Base-by-base conservation (phyloP, 805 yeast genomes). In the Lipomyces orientalis region DNA sequence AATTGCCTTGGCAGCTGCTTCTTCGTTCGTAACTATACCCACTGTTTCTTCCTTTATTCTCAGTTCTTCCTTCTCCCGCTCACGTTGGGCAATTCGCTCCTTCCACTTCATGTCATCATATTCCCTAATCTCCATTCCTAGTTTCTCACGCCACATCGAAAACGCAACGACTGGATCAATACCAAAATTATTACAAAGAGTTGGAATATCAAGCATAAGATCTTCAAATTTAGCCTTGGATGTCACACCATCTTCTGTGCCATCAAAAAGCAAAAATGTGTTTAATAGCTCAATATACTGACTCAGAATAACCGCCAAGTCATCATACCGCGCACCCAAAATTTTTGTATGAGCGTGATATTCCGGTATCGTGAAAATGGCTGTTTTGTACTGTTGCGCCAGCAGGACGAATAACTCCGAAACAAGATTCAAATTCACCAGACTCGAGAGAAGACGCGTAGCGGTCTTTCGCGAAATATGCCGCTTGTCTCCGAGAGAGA, bases 291-390 rank as follows among this genome's bases (percentile, higher is more conserved):
- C 87, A 35, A 84, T 81, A 71, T 85, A 88, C 29, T 90, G 86
- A 78, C 88, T 90, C 33, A 90, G 76, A n/a, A 91, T 83, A 0
- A 87, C 83, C 10, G 83, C 82, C 66, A 90, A 78, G 69, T 92
- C 97, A 75, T 93, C 98, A 70, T 85, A 85, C 67, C 88, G 84
- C 62, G 85, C 84, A 0, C 95, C 86, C 62, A 92, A 77, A 29
- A 92, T 87, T 75, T 93, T 93, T 74, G 90, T 85, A 71, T 88
- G 90, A 3, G 82, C 77, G 43, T 78, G 76, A 8, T 60, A 60
- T 14, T 71, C 74, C 10, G 69, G 69, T 0, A 76, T 75, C 16
- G 73, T 73, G 46, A 73, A 76, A 1, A 77, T 71, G 84, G 78
- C 14, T 78, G 81, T 54, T 79, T 77, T 16, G 81, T 79, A 71